Evolutionary conservation across 2,329 filamentous ascomycete genomes (phyloP), one percentile per base, ranked within the genome.

Genomic region (Delphinella strobiligena): DNA sequence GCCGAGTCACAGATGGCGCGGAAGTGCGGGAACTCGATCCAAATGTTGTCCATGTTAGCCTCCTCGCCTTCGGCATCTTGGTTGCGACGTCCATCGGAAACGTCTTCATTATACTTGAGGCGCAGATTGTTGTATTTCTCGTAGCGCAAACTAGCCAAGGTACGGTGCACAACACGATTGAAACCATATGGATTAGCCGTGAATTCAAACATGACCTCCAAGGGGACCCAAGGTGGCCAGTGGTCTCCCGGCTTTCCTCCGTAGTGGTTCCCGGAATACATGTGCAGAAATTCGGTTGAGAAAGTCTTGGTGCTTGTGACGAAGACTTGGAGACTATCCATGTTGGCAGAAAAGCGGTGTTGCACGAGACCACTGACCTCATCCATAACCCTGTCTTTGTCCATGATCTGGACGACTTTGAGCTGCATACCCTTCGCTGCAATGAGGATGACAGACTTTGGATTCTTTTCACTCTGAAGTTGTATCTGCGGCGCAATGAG

Each of bases 131-230:
- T 99, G 76, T 89, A 95, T 61, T 98, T 96, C 68, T 98, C 89
- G 59, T 93, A 96, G 44, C 89, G 79, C 49, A 98, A 69, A 65
- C 82, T 88, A 16, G 89, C 91, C 4, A 89, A 98, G 1, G 91
- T 98, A 59, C 93, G 89, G 58, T 96, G 86, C 9, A 99, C 88
- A 19, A 98, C 88, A 44, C 91, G 79, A 58, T 89, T 89, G 68
- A 98, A 98, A n/a, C 93, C 91, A 54, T 94, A 94, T 0, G 91
- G 89, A 58, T 93, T 88, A 4, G 82, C 74, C 48, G 89, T 70
- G 60, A 95, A 98, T 60, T 96, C 88, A 53, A 94, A 95, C 81
- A 98, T 95, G 51, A 94, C 85, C 62, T 99, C 91, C 66, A 98
- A 81, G 0, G 91, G 91, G 34, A 96, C 85, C 91, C 91, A 99